These are phyloP conservation scores for Cladophialophora chaetospira DNA, from an alignment of 2,329 filamentous ascomycete species.

Conservation along the genomic window DNA sequence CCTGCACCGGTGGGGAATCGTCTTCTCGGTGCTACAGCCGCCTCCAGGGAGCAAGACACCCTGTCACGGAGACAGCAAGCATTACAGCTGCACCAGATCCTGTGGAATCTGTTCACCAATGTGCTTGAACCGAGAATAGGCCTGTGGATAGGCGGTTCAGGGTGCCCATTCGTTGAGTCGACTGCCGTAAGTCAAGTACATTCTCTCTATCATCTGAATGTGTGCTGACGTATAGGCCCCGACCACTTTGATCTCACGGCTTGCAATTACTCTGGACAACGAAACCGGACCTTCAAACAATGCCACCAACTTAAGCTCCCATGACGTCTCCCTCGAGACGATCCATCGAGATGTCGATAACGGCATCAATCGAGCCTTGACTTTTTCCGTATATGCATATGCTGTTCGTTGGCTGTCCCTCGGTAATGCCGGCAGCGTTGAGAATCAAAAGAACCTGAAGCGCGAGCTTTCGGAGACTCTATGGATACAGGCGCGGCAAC, in stretches of 20 bases:
- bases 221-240: constrained; percentile 2
- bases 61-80: constrained; percentile 4
- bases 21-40: not conserved
- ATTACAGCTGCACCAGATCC: not conserved
- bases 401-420: constrained; percentile 12
- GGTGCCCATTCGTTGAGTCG: not conserved
- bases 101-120: constrained; percentile 11
- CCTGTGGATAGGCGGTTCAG: constrained; percentile 4
- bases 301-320: not conserved
- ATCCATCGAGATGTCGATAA: not conserved
- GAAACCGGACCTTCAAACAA: not conserved
- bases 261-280: constrained; percentile 10
- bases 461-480: not conserved
- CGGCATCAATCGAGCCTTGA: not conserved
- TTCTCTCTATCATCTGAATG: not conserved
- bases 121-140: constrained; percentile 11
- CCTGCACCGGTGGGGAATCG: not conserved
- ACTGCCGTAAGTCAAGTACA: not conserved
- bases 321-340: not conserved
- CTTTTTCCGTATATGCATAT: constrained; percentile 15
- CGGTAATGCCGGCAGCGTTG: not conserved
- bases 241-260: constrained; percentile 6
- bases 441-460: not conserved
- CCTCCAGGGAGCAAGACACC: not conserved
- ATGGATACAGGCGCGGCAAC: constrained; percentile 3